Evolutionary conservation across 2,329 filamentous ascomycete genomes (phyloP).

Genomic region (Aureobasidium pullulans): DNA sequence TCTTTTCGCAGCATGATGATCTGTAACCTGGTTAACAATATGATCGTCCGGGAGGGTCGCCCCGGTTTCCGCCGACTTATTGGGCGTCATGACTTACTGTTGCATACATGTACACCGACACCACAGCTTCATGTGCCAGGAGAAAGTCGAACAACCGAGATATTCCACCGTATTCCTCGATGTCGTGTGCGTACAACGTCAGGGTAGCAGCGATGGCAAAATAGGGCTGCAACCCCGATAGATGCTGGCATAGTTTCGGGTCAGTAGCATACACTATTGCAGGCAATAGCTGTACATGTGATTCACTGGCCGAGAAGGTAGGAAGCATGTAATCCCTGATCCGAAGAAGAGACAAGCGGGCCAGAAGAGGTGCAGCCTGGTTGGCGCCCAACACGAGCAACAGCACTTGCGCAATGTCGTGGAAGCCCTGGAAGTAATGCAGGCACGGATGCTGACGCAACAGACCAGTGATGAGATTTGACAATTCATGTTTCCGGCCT

Average conservation of each 20-base stretch:
- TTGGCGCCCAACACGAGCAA: conserved; percentile 69
- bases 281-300: conserved; percentile 81
- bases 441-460: conserved; percentile 75
- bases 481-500: conserved; percentile 67
- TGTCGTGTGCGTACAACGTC: conserved; percentile 94
- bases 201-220: conserved; percentile 90
- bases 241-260: conserved; percentile 60
- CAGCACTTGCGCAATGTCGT: conserved; percentile 95
- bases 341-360: conserved; percentile 77
- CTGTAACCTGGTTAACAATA: conserved; percentile 28
- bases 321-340: conserved; percentile 98
- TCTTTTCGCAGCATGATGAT: conserved; percentile 73
- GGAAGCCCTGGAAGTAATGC: conserved; percentile 96
- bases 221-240: conserved; percentile 58
- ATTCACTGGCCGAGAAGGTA: conserved; percentile 68
- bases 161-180: conserved; percentile 82
- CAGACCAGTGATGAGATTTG: conserved; percentile 69
- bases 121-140: conserved; percentile 77
- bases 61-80: not conserved
- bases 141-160: conserved; percentile 88
- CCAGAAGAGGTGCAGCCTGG: conserved; percentile 55
- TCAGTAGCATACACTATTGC: conserved; percentile 70
- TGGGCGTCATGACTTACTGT: conserved; percentile 33
- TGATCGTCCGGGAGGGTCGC: not conserved
- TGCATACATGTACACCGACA: conserved; percentile 86